Base-by-base conservation (phyloP, 441 rosid genomes). In the Gossypium armourianum region DNA sequence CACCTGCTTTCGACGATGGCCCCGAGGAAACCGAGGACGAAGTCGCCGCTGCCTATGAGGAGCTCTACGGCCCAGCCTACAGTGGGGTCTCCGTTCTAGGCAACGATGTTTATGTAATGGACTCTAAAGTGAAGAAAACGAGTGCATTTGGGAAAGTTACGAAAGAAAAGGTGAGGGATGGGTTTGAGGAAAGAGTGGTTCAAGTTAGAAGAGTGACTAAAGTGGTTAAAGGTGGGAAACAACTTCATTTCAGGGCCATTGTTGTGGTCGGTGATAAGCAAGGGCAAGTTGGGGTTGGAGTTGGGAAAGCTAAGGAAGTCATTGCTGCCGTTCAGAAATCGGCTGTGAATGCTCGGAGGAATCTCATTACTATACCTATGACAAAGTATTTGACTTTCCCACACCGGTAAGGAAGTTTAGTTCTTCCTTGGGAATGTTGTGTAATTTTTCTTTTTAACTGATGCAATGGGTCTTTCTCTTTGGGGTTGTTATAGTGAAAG, bases 141-240 rank as follows among this genome's bases (percentile, higher is more conserved):
- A 74, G 80, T 9, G 81, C 80, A 62, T 85, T 82, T 3, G 90
- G 89, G 24, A 88, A 81, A 70, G 71, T 61, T 3, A 89, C 86
- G 86, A 85, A 76, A 62, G 90, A 88, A 77, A 91, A 88, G 76
- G 60, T 83, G 3, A 79, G 84, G 62, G 98, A 93, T 62, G 98
- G 93, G 71, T 85, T 91, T 26, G 95, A 93, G 23, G 98, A 93
- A 87, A 83, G 93, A 72, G 96, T 93, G 50, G 83, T 91, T 47
- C 92, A 90, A 73, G 93, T 88, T 3, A 73, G 96, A 72, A 82
- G 96, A 74, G 97, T 91, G 26, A 88, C 92, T 15, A 93, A 90
- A 77, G 97, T 89, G 62, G 96, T 91, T 13, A 90, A 93, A 83
- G 98, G 96, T 69, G 98, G 98, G 66, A 90, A 88, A 71, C 90